phyloP scores from a whole-genome alignment of 257 asterid genomes.

The Lithospermum erythrorhizon region DNA sequence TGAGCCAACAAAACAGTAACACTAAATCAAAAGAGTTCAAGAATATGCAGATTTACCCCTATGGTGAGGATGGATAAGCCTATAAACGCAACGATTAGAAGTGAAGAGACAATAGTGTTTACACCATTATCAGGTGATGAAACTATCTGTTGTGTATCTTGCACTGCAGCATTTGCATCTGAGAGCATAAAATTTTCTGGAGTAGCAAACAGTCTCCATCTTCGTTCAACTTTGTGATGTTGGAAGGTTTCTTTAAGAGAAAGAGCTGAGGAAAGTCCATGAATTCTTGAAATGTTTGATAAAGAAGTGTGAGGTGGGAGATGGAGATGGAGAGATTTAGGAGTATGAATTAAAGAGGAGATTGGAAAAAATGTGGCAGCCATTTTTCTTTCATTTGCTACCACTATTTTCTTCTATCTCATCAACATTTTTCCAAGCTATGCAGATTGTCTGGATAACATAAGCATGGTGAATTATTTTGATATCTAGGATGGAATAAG shows the following conservation, averaged over 20 bases:
- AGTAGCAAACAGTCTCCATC: slow-evolving; percentile 26
- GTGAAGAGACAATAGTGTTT: slow-evolving; percentile 32
- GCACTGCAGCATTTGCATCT: slow-evolving; percentile 32
- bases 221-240: slow-evolving; percentile 20
- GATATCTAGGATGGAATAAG: slow-evolving; percentile 1
- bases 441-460: not conserved
- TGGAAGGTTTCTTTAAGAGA: slow-evolving; percentile 5
- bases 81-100: slow-evolving; percentile 52
- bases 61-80: slow-evolving; percentile 66
- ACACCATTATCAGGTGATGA: slow-evolving; percentile 32
- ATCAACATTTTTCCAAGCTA: not conserved
- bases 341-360: slow-evolving; percentile 7
- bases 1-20: not conserved
- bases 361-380: slow-evolving; percentile 9
- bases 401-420: not conserved
- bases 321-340: slow-evolving; percentile 1
- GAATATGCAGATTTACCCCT: slow-evolving; percentile 34
- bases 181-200: slow-evolving; percentile 27
- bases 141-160: slow-evolving; percentile 36
- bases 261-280: slow-evolving; percentile 8
- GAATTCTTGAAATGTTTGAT: slow-evolving; percentile 6
- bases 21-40: not conserved
- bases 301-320: slow-evolving; percentile 5
- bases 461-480: not conserved
- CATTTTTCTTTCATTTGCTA: slow-evolving; percentile 1